A percentile compares a stretch with the other conserved stretches of the same genome.
Evolutionary conservation across 352 stramenopile species (phyloP).

Genomic region (Globisporangium polare): DNA sequence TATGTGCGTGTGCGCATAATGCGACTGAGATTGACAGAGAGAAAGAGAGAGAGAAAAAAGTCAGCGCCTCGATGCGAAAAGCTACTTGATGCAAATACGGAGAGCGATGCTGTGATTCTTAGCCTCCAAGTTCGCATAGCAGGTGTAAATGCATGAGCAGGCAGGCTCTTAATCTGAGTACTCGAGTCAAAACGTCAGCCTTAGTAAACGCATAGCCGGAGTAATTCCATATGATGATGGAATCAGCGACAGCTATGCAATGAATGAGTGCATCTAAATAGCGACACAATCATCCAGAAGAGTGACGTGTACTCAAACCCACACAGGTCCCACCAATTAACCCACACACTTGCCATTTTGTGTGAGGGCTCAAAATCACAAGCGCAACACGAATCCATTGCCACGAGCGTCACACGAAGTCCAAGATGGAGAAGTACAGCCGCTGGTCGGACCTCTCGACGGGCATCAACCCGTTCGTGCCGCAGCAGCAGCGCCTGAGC

Average conservation of each 20-base stretch:
- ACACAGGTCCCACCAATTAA: no score
- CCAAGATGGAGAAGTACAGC: conserved; percentile 82
- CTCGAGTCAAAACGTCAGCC: no score
- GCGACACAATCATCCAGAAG: neutral
- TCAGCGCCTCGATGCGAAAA: neutral
- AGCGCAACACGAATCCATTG: neutral
- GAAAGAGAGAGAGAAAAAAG: conserved; percentile 6
- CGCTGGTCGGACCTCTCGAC: conserved; percentile 83
- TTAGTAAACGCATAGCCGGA: neutral
- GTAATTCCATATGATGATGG: neutral
- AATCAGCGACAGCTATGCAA: neutral
- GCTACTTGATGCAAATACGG: neutral
- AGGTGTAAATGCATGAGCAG: conserved; percentile 1
- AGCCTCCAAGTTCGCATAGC: neutral
- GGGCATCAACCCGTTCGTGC: conserved; percentile 86
- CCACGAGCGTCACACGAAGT: neutral
- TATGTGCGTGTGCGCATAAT: neutral
- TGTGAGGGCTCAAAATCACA: neutral
- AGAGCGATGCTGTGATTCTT: neutral
- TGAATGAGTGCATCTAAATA: no score
- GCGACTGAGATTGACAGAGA: neutral
- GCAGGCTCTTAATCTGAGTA: no score
- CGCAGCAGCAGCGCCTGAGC: conserved; percentile 56
- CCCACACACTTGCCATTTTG: neutral
- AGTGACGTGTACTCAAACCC: neutral